Base-by-base conservation (phyloP, 2,329 filamentous ascomycete genomes). In the Colletotrichum tropicale region DNA sequence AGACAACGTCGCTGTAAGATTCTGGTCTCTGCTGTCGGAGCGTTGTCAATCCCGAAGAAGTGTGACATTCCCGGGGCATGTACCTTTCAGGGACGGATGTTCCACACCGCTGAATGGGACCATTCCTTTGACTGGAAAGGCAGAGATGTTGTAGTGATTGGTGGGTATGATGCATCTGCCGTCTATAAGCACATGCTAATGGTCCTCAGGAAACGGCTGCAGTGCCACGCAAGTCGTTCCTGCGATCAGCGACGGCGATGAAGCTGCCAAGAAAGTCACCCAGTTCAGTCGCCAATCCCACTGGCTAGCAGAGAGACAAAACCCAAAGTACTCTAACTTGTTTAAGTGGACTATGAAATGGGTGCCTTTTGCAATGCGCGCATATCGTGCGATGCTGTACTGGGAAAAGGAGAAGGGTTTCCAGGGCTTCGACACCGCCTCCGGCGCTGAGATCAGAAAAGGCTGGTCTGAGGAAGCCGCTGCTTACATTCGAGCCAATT, bases 221-320 rank as follows among this genome's bases (percentile, higher is more conserved):
- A 83, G 80, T 34, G 83, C 80, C 2, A 80, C 81, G 3, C 84
- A 86, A 70, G 81, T 86, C 12, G 78, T 86, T 1, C 83, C 85
- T 5, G 77, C 81, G 18, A 65, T 86, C 16, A 80, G 24, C 30
- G 43, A 21, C 13, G 43, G 43, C n/a, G 12, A 52, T 21, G 58
- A 15, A 30, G 30, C 26, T n/a, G 58, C 18, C 4, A 21, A 30
- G 10, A 30, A 21, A 12, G 28, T 34, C 30, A n/a, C 30, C 24
- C 79, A 81, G 61, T 38, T 55, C 32, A 26, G 30, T 30, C 58
- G 58, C 18, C 30, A 26, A 13, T n/a, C 58, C 5, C 58, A 61
- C 26, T 61, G 58, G 58, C 26, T 61, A 0, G 18, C 26, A n/a
- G 58, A 61, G 15, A 16, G 58, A 32, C 58, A 30, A 0, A 61